phyloP scores from a whole-genome alignment of 2,329 filamentous ascomycete species.

The Myriosclerotinia duriaeana region DNA sequence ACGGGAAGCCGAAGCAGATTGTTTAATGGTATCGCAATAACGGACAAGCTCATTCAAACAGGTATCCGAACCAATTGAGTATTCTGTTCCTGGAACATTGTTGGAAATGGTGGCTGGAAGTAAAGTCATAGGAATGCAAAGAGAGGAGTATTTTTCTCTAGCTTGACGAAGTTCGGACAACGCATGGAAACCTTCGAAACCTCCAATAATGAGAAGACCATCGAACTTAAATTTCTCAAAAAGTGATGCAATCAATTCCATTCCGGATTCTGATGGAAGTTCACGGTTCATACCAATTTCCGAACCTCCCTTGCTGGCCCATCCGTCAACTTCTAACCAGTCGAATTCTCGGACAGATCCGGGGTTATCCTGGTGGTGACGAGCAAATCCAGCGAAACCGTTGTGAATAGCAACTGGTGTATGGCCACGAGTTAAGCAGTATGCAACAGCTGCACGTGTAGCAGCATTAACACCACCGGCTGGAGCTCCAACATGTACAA shows the following conservation, averaged over 20 bases:
- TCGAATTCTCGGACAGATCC: slow-evolving; percentile 81
- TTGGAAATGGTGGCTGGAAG: slow-evolving; percentile 98
- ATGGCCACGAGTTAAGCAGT: slow-evolving; percentile 89
- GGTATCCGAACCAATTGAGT: slow-evolving; percentile 93
- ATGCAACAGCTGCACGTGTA: slow-evolving; percentile 87
- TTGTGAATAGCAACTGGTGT: slow-evolving; percentile 92
- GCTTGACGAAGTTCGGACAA: slow-evolving; percentile 84
- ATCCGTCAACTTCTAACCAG: slow-evolving; percentile 92
- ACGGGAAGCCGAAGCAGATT: slow-evolving; percentile 90
- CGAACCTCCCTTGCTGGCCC: slow-evolving; percentile 94
- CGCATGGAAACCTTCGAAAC: slow-evolving; percentile 95
- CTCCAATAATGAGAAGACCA: slow-evolving; percentile 86
- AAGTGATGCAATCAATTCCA: slow-evolving; percentile 77
- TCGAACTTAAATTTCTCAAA: slow-evolving; percentile 88
- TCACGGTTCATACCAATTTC: slow-evolving; percentile 98
- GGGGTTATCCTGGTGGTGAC: slow-evolving; percentile 84
- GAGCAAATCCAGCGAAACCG: slow-evolving; percentile 88
- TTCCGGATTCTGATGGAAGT: slow-evolving; percentile 79
- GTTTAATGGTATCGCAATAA: slow-evolving; percentile 97
- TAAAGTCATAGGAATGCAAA: slow-evolving; percentile 89
- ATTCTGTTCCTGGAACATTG: slow-evolving; percentile 97
- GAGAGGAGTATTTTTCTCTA: slow-evolving; percentile 72
- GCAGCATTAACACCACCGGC: slow-evolving; percentile 98
- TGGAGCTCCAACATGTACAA: slow-evolving; percentile 94
- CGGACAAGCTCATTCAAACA: slow-evolving; percentile 92